Percentiles rank a stretch among this genome's conserved stretches.
phyloP scores from a whole-genome alignment of 2,329 filamentous ascomycete species.

The Colletotrichum endophyticum region DNA sequence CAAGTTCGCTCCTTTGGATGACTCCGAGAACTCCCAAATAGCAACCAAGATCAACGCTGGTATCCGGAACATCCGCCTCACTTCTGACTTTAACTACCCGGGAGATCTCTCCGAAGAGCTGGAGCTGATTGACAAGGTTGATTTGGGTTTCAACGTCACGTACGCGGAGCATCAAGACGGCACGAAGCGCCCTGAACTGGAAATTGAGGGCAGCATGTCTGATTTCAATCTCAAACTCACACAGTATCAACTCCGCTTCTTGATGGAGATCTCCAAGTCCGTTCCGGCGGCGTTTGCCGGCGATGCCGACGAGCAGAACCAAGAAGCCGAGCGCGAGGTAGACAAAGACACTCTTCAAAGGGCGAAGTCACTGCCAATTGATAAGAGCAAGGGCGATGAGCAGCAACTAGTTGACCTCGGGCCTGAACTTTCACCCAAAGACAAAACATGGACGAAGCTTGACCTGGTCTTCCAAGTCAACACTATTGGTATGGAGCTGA shows the following conservation, averaged over 20 bases:
- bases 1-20: constrained; percentile 84
- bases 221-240: constrained; percentile 90
- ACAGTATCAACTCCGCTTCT: constrained; percentile 87
- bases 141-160: constrained; percentile 89
- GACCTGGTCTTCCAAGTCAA: constrained; percentile 90
- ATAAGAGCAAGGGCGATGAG: constrained; percentile 37
- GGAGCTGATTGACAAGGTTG: constrained; percentile 96
- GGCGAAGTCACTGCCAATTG: constrained; percentile 42
- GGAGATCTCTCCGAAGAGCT: constrained; percentile 79
- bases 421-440: constrained; percentile 73
- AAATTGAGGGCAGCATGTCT: constrained; percentile 91
- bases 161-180: constrained; percentile 86
- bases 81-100: constrained; percentile 85
- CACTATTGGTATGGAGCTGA: constrained; percentile 86
- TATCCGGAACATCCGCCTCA: constrained; percentile 89
- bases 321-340: constrained; percentile 77
- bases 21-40: constrained; percentile 72
- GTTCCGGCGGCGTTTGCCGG: constrained; percentile 87
- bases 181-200: constrained; percentile 83
- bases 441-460: constrained; percentile 87
- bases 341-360: constrained; percentile 59
- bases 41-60: constrained; percentile 91
- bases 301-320: constrained; percentile 72
- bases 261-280: constrained; percentile 85
- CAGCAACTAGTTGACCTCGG: constrained; percentile 58